phyloP scores from a whole-genome alignment of 2,329 filamentous ascomycete species.

The Microascus cirrosus region DNA sequence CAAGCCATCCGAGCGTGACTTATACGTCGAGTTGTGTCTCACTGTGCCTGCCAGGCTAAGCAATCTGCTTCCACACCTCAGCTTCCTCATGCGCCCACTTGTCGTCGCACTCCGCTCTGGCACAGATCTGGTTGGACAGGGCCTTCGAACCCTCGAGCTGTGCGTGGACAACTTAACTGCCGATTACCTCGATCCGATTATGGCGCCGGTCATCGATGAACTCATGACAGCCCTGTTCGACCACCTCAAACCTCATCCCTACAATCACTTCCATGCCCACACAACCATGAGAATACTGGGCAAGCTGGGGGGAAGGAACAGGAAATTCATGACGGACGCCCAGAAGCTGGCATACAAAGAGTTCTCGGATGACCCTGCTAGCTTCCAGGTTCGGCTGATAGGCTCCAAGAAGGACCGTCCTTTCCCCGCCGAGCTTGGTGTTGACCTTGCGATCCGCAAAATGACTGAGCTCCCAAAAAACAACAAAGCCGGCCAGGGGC shows the following conservation, averaged over 20 bases:
- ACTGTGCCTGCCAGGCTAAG: slow-evolving; percentile 92
- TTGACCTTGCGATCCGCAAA: slow-evolving; percentile 82
- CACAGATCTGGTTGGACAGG: slow-evolving; percentile 88
- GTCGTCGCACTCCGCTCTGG: slow-evolving; percentile 91
- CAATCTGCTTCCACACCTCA: slow-evolving; percentile 88
- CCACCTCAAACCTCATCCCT: slow-evolving; percentile 84
- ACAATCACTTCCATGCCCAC: slow-evolving; percentile 95
- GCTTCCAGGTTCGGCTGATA: slow-evolving; percentile 79
- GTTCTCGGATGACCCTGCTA: slow-evolving; percentile 78
- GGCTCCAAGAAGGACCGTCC: slow-evolving; percentile 82
- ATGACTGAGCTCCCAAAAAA: slow-evolving; percentile 68
- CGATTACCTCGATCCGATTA: slow-evolving; percentile 96
- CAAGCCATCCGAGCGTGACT: slow-evolving; percentile 80
- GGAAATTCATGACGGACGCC: slow-evolving; percentile 88
- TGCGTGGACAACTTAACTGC: slow-evolving; percentile 98
- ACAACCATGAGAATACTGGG: slow-evolving; percentile 96
- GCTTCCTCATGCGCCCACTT: slow-evolving; percentile 91
- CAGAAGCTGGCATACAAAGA: slow-evolving; percentile 73
- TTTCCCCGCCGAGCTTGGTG: slow-evolving; percentile 75
- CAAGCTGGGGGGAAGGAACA: slow-evolving; percentile 88
- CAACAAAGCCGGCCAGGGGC: slow-evolving; percentile 26
- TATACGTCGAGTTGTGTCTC: slow-evolving; percentile 93
- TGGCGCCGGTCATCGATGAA: slow-evolving; percentile 97
- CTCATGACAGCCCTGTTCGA: slow-evolving; percentile 97
- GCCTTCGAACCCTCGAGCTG: slow-evolving; percentile 82